phyloP scores from a whole-genome alignment of 192 early-diverging fungal genomes.

The Dimargaris cristalligena region DNA sequence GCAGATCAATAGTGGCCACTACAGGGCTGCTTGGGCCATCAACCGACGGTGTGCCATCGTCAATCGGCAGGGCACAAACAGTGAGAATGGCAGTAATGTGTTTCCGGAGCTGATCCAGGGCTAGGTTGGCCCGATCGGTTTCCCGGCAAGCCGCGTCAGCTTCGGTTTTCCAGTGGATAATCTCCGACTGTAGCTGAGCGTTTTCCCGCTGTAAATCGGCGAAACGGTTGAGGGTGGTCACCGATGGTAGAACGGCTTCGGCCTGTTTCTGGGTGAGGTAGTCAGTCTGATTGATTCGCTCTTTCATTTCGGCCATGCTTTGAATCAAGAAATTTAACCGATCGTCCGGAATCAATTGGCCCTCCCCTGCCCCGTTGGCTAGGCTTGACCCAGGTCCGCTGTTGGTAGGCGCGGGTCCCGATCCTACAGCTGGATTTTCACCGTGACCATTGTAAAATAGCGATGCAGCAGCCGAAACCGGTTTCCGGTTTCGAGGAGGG shows the following conservation, averaged over 20 bases:
- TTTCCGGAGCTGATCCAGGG: neutral
- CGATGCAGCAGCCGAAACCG: neutral
- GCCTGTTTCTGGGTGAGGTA: neutral
- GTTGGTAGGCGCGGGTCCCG: too few species aligned
- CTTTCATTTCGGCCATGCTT: neutral
- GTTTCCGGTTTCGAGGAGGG: neutral
- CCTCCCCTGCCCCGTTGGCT: too few species aligned
- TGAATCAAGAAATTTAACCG: neutral
- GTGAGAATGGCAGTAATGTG: constrained; percentile 22
- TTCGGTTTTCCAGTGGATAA: neutral
- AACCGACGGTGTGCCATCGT: too few species aligned
- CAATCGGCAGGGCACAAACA: too few species aligned
- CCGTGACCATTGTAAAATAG: too few species aligned
- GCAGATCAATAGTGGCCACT: too few species aligned
- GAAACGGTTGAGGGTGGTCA: neutral
- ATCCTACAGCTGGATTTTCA: too few species aligned
- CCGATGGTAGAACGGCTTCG: neutral
- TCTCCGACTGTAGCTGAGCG: neutral
- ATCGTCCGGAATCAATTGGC: neutral
- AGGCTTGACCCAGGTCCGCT: neutral
- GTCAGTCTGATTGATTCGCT: neutral
- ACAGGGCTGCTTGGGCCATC: too few species aligned
- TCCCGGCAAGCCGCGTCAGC: neutral
- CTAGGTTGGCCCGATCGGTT: neutral
- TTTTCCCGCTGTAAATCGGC: neutral